Percentiles rank a stretch among this genome's conserved stretches.
These are phyloP conservation scores for Mortierella sp. DNA, from an alignment of 371 early-diverging fungal species.

Conservation along the genomic window DNA sequence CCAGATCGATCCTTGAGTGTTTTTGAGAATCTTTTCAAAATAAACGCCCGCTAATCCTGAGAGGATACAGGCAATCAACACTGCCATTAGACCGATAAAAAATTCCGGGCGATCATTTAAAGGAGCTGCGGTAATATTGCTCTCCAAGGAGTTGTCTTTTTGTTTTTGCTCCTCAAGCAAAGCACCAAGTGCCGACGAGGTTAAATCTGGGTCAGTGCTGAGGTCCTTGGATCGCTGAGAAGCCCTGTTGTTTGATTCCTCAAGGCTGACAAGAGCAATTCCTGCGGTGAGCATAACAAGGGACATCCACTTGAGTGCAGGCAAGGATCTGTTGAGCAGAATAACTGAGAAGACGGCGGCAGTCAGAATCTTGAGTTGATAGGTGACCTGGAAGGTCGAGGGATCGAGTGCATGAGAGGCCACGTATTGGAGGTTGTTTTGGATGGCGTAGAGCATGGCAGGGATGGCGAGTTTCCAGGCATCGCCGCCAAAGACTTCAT, in stretches of 20 bases:
- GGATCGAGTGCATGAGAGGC: constrained; percentile 93
- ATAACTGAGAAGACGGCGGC: constrained; percentile 93
- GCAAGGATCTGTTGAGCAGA: constrained; percentile 77
- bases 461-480: constrained; percentile 85
- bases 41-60: constrained; percentile 97
- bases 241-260: constrained; percentile 56
- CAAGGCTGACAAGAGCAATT: constrained; percentile 88
- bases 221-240: not conserved
- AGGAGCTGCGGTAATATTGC: constrained; percentile 19
- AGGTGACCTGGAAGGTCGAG: constrained; percentile 96
- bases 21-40: constrained; percentile 91
- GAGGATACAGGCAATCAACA: constrained; percentile 86
- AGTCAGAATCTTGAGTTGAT: constrained; percentile 96
- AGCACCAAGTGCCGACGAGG: constrained; percentile 23
- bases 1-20: constrained; percentile 79
- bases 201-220: not conserved
- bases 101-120: constrained; percentile 51
- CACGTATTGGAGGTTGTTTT: constrained; percentile 96
- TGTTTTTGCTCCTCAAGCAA: constrained; percentile 28
- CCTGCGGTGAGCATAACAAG: constrained; percentile 88
- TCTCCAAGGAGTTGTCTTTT: constrained; percentile 1
- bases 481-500: constrained; percentile 74
- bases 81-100: constrained; percentile 79
- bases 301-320: constrained; percentile 84
- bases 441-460: constrained; percentile 91